These are phyloP conservation scores for Psidium friedrichsthalianum DNA, from an alignment of 345 rosid species.

Conservation along the genomic window DNA sequence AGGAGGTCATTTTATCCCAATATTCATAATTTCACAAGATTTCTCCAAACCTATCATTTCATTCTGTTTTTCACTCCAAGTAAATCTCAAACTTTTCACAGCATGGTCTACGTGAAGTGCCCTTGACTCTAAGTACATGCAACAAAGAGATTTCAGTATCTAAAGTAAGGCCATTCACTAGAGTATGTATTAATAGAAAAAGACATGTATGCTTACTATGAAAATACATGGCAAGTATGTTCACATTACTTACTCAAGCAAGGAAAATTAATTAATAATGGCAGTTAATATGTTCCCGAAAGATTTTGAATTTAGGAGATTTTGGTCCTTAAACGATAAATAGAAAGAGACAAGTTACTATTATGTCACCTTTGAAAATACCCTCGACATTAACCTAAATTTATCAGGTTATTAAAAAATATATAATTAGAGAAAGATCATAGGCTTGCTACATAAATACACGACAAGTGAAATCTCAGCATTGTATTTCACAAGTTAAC, in stretches of 20 bases:
- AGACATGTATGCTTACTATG: too few relatives aligned
- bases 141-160: neutral
- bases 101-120: neutral
- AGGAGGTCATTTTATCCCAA: too few relatives aligned
- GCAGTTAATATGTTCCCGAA: too few relatives aligned
- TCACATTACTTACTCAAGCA: too few relatives aligned
- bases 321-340: neutral
- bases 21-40: too few relatives aligned
- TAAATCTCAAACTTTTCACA: neutral
- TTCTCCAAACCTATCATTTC: too few relatives aligned
- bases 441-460: neutral
- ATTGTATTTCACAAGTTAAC: neutral
- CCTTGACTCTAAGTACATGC: neutral
- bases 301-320: too few relatives aligned
- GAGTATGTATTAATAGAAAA: too few relatives aligned
- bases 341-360: neutral
- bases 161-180: too few relatives aligned
- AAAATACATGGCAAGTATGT: too few relatives aligned
- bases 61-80: neutral
- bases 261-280: too few relatives aligned
- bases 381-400: neutral
- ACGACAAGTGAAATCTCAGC: neutral
- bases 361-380: neutral
- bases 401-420: neutral
- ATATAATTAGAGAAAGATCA: neutral